phyloP scores from a whole-genome alignment of 2,329 filamentous ascomycete species.

The Penicillium sp. region DNA sequence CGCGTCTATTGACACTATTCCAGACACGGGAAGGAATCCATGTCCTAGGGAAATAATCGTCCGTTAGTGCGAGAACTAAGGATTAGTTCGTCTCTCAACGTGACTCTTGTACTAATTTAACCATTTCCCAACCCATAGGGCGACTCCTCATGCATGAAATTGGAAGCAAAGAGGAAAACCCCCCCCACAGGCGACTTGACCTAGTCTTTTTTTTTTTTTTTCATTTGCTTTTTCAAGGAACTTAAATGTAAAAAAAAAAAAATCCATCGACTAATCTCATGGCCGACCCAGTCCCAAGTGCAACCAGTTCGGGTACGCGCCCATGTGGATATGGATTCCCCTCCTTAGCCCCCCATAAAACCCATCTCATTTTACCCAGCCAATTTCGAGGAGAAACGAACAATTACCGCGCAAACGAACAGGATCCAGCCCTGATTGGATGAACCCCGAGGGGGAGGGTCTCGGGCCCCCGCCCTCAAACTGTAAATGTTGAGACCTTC shows the following conservation, averaged over 20 bases:
- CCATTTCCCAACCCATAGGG: background rate
- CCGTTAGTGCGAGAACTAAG: background rate
- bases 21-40: background rate
- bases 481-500: constrained; percentile 14
- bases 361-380: constrained; percentile 3
- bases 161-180: background rate
- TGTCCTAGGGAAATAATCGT: background rate
- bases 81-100: background rate
- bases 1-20: constrained; percentile 7
- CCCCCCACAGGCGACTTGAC: background rate
- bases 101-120: background rate
- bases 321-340: background rate
- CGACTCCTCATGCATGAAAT: background rate
- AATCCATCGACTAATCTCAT: background rate
- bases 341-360: background rate
- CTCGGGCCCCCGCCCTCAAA: constrained; percentile 16
- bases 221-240: too few relatives aligned
- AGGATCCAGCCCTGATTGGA: constrained; percentile 6
- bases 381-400: constrained; percentile 18
- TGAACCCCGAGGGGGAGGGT: constrained; percentile 4
- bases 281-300: background rate
- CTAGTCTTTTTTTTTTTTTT: background rate
- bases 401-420: constrained; percentile 9
- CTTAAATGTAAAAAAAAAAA: background rate
- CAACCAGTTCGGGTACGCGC: background rate